Percentiles rank a stretch among this genome's conserved stretches.
These are phyloP conservation scores for Coelastrella sp. DNA, from an alignment of 139 green algal genomes.

Conservation along the genomic window DNA sequence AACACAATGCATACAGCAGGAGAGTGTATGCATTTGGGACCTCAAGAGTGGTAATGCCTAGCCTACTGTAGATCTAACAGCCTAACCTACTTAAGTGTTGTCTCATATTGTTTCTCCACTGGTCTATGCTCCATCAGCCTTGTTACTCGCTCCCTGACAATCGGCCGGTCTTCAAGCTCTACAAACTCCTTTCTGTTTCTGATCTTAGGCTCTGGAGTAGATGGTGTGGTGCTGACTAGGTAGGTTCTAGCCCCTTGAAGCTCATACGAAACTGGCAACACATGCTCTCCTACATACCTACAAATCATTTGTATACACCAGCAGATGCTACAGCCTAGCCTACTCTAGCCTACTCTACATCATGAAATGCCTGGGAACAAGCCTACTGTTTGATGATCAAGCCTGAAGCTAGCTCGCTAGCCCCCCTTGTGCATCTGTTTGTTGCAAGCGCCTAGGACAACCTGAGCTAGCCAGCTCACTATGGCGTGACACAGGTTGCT, in stretches of 20 bases:
- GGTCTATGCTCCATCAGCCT: slow-evolving; percentile 34
- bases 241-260: not conserved
- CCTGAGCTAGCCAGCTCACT: too few species aligned
- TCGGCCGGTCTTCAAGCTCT: slow-evolving; percentile 30
- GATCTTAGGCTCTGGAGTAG: not conserved
- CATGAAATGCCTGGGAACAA: not conserved
- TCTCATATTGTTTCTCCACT: slow-evolving; percentile 2
- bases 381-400: too few species aligned
- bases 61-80: not conserved
- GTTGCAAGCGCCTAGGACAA: too few species aligned
- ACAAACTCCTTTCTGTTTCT: not conserved
- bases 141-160: slow-evolving; percentile 32
- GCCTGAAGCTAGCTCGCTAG: too few species aligned
- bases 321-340: not conserved
- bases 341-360: not conserved
- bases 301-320: not conserved
- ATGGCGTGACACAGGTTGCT: too few species aligned
- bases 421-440: too few species aligned
- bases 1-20: too few species aligned
- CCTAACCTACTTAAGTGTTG: not conserved
- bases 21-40: too few species aligned
- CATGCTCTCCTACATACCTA: not conserved
- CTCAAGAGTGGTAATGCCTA: not conserved
- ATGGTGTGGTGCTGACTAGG: not conserved
- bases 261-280: not conserved